Evolutionary conservation across 805 yeast species (phyloP), one percentile per base, ranked within the genome.

Genomic region (Schizosaccharomyces cryophilus): DNA sequence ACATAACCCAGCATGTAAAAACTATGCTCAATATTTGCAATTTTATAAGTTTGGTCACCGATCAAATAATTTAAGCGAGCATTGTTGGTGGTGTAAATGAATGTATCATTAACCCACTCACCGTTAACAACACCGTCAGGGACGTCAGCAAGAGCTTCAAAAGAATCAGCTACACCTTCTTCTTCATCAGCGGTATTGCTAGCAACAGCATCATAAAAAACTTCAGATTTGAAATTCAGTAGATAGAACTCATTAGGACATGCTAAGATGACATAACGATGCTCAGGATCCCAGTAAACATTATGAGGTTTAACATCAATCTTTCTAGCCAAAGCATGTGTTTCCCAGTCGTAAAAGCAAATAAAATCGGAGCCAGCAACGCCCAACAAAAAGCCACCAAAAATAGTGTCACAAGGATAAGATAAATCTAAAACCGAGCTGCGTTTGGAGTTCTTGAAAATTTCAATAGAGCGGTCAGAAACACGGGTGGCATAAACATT

Each of bases 31-130:
- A 85, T 89, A 74, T 93, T 97, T 42, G 90, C 88, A 72, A 93
- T 80, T 69, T 88, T 93, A 71, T 87, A 87, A 29, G 85, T 82
- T 68, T 88, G 86, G 48, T 95, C 95, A 67, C 98, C 98, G 63
- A 93, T 97, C 64, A 88, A 80, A 71, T 93, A 93, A 73, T 89
- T 90, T 69, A 93, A 77, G 72, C 97, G 81, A 73, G 88, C 87
- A 29, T 94, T 77, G 21, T 81, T 69, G 1, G 96, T 87, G 17
- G 96, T 87, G 75, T 84, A 93, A 61, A 93, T 80, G 71, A 90
- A 89, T 58, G 93, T 96, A 74, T 93, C 97, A 66, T 97, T 98
- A 67, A 89, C 88, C 88, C 96, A 93, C 71, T 83, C 84, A 68
- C 96, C 96, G 35, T 95, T 83, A 63, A 85, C 80, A 47, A 90